A percentile compares a stretch with the other conserved stretches of the same genome.
These are phyloP conservation scores for Wickerhamiella sergipiensis DNA, from an alignment of 805 yeast species.

Conservation along the genomic window DNA sequence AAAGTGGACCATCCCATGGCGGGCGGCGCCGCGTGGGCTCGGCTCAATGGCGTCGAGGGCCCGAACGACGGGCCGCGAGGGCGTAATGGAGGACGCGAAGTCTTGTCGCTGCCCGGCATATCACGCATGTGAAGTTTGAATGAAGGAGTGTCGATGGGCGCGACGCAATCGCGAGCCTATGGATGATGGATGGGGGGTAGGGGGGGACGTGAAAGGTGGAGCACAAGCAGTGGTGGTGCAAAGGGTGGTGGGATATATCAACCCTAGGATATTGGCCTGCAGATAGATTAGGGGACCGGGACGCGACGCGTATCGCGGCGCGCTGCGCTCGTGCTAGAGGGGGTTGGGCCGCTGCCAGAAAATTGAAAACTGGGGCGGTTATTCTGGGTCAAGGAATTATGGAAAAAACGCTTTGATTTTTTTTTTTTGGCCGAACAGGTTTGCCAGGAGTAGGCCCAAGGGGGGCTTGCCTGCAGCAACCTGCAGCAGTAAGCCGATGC, in stretches of 20 bases:
- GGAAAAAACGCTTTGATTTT: not conserved
- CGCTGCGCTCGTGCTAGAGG: not conserved
- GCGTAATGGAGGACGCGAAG: not conserved
- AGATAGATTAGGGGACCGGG: not conserved
- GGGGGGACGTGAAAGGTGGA: not conserved
- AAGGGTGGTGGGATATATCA: not conserved
- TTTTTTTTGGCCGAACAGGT: no score
- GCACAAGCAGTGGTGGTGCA: not conserved
- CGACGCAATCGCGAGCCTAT: not conserved
- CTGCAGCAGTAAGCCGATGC: not conserved
- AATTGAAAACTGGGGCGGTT: no score
- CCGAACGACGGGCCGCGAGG: not conserved
- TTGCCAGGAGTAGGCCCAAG: not conserved
- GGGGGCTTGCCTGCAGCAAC: not conserved
- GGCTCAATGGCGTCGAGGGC: not conserved
- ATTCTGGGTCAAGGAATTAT: not conserved
- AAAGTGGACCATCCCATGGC: conserved; percentile 8
- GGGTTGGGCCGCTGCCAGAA: not conserved
- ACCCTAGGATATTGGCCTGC: not conserved
- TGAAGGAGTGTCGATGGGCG: not conserved
- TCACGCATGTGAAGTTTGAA: not conserved
- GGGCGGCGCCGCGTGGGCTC: not conserved
- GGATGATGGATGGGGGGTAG: not conserved
- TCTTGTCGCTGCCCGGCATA: not conserved
- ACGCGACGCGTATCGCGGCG: not conserved